phyloP scores from a whole-genome alignment of 345 rosid species.

The Hypericum perforatum region DNA sequence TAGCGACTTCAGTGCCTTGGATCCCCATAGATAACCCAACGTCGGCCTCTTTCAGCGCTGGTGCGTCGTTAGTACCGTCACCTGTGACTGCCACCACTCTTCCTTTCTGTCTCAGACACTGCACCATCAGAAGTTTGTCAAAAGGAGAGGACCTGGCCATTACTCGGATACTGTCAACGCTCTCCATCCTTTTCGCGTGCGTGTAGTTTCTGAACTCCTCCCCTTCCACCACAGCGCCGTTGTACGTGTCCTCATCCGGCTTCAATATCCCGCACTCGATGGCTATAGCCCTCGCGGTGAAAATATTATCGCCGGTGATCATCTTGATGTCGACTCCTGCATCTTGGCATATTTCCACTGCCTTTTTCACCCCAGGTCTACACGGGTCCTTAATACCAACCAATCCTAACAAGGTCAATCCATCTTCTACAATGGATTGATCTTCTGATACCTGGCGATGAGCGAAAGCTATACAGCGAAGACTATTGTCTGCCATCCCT shows the following conservation, averaged over 20 bases:
- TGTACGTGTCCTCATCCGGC: background rate
- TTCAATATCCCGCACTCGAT: background rate
- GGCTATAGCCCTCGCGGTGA: background rate
- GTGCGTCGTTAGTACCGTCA: background rate
- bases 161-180: no score
- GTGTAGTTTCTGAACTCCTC: background rate
- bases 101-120: background rate
- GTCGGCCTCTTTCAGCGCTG: background rate
- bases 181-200: no score
- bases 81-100: background rate
- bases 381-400: conserved; percentile 74
- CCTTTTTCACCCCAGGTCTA: conserved; percentile 49
- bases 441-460: conserved; percentile 29
- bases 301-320: conserved; percentile 8
- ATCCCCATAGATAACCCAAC: background rate
- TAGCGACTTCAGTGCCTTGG: background rate
- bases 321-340: conserved; percentile 72
- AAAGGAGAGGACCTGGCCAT: no score
- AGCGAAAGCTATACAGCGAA: conserved; percentile 71
- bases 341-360: conserved; percentile 48
- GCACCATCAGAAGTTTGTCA: no score
- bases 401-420: conserved; percentile 44
- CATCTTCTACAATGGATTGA: background rate
- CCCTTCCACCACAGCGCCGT: background rate
- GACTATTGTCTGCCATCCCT: conserved; percentile 56